These are phyloP conservation scores for Cicer chorassanicum DNA, from an alignment of 306 rosid species.

Conservation along the genomic window DNA sequence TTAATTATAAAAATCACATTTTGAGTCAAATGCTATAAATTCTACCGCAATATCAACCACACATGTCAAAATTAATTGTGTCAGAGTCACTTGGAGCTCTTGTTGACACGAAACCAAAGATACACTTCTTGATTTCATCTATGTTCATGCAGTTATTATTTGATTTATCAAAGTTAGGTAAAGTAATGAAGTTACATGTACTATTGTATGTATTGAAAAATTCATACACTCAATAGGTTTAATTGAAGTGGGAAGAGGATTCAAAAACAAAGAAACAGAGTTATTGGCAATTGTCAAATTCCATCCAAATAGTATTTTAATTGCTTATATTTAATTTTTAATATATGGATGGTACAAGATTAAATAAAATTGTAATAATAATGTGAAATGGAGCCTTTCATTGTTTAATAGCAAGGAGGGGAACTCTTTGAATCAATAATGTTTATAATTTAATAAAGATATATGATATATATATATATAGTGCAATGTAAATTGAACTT, in stretches of 20 bases:
- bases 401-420: not conserved
- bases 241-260: too few relatives aligned
- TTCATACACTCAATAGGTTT: too few relatives aligned
- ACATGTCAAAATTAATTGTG: too few relatives aligned
- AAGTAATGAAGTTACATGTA: not conserved
- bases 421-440: conserved; percentile 9
- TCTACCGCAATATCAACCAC: too few relatives aligned
- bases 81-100: too few relatives aligned
- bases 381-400: not conserved
- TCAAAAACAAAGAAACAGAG: too few relatives aligned
- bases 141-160: not conserved
- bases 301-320: not conserved
- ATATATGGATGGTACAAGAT: not conserved
- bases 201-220: not conserved
- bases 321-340: not conserved
- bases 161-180: not conserved
- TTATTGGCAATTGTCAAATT: too few relatives aligned
- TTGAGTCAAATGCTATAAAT: too few relatives aligned
- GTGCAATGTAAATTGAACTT: not conserved
- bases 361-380: not conserved
- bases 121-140: not conserved
- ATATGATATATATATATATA: too few relatives aligned
- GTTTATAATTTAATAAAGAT: not conserved
- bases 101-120: too few relatives aligned
- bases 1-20: too few relatives aligned